Evolutionary conservation across 2,329 filamentous ascomycete genomes (phyloP).

Genomic region (Pseudophaeomoniella oleicola): DNA sequence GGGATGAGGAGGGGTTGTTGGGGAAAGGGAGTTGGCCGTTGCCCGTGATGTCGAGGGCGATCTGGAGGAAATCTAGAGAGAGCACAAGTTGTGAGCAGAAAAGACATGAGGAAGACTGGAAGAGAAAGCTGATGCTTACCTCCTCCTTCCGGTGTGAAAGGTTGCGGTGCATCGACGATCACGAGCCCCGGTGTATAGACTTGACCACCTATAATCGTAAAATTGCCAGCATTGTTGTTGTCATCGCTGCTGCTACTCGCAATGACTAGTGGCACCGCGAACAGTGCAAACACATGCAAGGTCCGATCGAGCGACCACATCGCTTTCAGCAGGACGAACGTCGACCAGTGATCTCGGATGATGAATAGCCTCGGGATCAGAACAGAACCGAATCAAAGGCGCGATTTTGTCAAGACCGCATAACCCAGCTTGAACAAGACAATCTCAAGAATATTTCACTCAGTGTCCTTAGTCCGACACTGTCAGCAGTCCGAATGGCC

Average conservation of each 20-base stretch:
- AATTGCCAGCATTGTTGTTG: neutral
- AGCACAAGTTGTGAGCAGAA: conserved; percentile 4
- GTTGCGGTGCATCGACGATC: conserved; percentile 51
- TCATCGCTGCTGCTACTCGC: neutral
- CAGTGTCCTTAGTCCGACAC: too few relatives aligned
- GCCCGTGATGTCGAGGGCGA: conserved; percentile 53
- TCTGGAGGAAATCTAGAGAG: conserved; percentile 35
- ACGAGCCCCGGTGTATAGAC: conserved; percentile 56
- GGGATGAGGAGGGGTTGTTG: conserved; percentile 33
- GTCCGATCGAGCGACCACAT: too few relatives aligned
- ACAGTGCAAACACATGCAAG: too few relatives aligned
- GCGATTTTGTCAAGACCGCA: too few relatives aligned
- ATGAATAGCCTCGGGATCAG: too few relatives aligned
- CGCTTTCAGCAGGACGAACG: too few relatives aligned
- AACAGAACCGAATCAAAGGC: too few relatives aligned
- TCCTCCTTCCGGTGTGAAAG: conserved; percentile 48
- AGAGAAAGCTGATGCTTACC: conserved; percentile 26
- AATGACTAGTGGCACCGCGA: neutral
- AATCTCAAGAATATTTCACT: too few relatives aligned
- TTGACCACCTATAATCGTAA: conserved; percentile 38
- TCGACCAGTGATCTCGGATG: too few relatives aligned
- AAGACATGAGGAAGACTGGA: neutral
- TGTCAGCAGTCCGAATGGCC: too few relatives aligned
- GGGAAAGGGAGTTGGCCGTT: conserved; percentile 49
- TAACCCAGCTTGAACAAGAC: too few relatives aligned